Conservation (phyloP, 2,329 filamentous ascomycete species). For the Metarhizium sp. region DNA sequence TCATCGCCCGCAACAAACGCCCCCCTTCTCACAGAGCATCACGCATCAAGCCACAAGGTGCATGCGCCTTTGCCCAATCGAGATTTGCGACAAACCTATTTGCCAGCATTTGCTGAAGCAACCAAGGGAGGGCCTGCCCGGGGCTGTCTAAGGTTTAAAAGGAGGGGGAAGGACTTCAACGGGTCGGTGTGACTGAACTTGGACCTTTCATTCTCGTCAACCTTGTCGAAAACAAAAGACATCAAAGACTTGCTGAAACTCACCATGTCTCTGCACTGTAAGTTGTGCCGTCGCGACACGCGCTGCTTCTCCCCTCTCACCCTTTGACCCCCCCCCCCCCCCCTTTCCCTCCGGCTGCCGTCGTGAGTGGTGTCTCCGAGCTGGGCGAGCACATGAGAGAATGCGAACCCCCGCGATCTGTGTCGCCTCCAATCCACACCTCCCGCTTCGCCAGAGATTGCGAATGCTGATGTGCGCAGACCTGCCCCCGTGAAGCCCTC, state of each 20-base stretch:
- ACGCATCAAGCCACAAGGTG: conserved; percentile 3
- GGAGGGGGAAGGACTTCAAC: not conserved
- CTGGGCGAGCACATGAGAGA: too few relatives aligned
- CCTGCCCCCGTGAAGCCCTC: conserved; percentile 84
- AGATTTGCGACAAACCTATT: conserved; percentile 9
- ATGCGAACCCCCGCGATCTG: too few relatives aligned
- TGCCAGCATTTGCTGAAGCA: not conserved
- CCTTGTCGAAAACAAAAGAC: not conserved
- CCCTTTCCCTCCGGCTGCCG: too few relatives aligned
- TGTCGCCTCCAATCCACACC: too few relatives aligned
- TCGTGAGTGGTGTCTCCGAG: too few relatives aligned
- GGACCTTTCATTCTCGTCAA: not conserved
- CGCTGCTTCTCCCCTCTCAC: too few relatives aligned
- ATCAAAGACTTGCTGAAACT: conserved; percentile 3
- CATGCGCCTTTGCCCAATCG: conserved; percentile 10
- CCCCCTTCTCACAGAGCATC: not conserved
- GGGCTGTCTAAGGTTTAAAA: not conserved
- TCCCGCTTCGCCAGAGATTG: not conserved
- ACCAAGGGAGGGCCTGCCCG: not conserved
- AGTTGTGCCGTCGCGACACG: conserved; percentile 13
- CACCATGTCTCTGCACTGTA: conserved; percentile 53
- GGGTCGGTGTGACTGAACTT: not conserved
- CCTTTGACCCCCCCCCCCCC: too few relatives aligned
- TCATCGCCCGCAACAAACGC: conserved; percentile 17
- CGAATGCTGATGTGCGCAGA: conserved; percentile 19